Evolutionary conservation across 805 yeast species (phyloP), one percentile per base, ranked within the genome.

Genomic region (Candida maris): DNA sequence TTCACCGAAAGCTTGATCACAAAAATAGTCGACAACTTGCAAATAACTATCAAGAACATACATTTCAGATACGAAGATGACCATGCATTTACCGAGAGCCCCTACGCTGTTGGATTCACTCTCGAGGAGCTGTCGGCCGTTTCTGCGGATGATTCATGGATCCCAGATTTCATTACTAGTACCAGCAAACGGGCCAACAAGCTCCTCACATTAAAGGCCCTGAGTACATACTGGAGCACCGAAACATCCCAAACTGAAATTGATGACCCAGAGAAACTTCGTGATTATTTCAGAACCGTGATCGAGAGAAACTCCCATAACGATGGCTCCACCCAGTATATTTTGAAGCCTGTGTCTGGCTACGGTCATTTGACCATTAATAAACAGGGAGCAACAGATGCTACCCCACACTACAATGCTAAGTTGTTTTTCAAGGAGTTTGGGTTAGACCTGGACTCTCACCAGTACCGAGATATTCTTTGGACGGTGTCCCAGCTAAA

Each of bases 41-140:
- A 93, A 59, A 74, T 93, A 9, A 85, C 95, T 2, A 85, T 93
- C 46, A 85, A 81, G 50, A 87, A 86, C 54, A 93, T 93, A 45
- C 99, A 93, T 59, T 60, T 93, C 15, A 71, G 98, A 39, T 93
- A 89, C 53, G 98, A 94, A 53, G 98, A 93, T 61, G 65, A 73
- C 5, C 67, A 74, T 27, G 71, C 77, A 4, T 79, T 86, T 46
- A 80, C 95, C 0, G 82, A 79, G 39, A 54, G 57, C 20, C 95
- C 96, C 3, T 85, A 85, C 48, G 71, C 96, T 0, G 62, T 88
- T 25, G 99, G 99, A 4, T 49, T 87, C 13, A 82, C 94, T 0
- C 69, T 93, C 32, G 74, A 77, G 27, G 97, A 93, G 61, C 68
- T 93, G 27, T 86, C 96, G 0, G 97, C 96, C 0, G 84, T 88